A percentile compares a stretch with the other conserved stretches of the same genome.
phyloP scores from a whole-genome alignment of 2,329 filamentous ascomycete genomes.

The Lecanicillium sp. region DNA sequence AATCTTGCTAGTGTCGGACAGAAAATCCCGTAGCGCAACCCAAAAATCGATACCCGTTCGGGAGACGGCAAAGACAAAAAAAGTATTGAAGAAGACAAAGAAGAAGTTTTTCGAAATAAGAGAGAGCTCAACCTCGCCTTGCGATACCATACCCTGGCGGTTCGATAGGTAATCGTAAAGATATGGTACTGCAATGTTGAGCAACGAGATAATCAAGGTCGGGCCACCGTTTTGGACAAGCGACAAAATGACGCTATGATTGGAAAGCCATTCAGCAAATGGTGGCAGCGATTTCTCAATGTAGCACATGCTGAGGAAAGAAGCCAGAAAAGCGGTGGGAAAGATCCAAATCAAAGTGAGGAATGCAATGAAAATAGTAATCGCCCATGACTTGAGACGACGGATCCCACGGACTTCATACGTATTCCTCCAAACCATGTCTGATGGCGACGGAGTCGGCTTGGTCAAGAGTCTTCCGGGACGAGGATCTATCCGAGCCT shows the following conservation, averaged over 20 bases:
- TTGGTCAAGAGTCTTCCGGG: constrained; percentile 81
- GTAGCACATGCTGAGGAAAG: constrained; percentile 70
- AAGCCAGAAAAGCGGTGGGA: constrained; percentile 71
- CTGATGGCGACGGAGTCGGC: constrained; percentile 76
- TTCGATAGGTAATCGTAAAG: constrained; percentile 91
- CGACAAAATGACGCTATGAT: constrained; percentile 62
- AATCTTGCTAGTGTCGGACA: constrained; percentile 72
- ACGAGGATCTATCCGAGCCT: constrained; percentile 84
- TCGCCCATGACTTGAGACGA: constrained; percentile 70
- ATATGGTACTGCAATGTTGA: constrained; percentile 87
- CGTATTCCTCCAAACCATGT: constrained; percentile 93
- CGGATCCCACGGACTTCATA: constrained; percentile 70
- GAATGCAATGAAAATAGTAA: constrained; percentile 75
- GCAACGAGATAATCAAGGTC: constrained; percentile 73
- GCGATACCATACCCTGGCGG: constrained; percentile 88
- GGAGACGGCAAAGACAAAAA: constrained; percentile 86
- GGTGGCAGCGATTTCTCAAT: constrained; percentile 65
- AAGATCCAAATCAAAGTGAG: constrained; percentile 85
- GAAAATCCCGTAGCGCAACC: constrained; percentile 60
- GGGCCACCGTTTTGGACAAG: constrained; percentile 83
- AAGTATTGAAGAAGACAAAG: constrained; percentile 99
- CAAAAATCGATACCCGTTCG: constrained; percentile 73
- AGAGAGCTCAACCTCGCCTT: constrained; percentile 88
- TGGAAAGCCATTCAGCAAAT: constrained; percentile 57
- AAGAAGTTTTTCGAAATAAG: constrained; percentile 98